A percentile compares a stretch with the other conserved stretches of the same genome.
Evolutionary conservation across 2,329 filamentous ascomycete species (phyloP).

Genomic region (Conoideocrella luteorostrata): DNA sequence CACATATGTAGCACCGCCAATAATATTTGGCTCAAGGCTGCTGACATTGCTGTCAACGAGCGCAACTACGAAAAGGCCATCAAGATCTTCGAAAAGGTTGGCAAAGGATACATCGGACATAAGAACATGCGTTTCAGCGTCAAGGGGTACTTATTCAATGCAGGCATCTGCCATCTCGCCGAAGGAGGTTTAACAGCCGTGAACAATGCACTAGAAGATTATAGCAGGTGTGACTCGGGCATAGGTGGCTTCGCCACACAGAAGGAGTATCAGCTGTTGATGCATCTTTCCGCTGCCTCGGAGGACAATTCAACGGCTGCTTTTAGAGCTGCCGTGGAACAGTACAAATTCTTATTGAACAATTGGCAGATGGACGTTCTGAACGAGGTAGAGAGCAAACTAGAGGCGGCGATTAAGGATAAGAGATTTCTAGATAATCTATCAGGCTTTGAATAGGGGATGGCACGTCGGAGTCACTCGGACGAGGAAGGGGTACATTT

Average conservation of each 20-base stretch:
- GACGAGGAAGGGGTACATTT: background rate
- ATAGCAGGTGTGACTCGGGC: no score
- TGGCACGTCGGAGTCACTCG: background rate
- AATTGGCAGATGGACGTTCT: no score
- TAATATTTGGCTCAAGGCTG: slow-evolving; percentile 88
- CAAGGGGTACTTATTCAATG: slow-evolving; percentile 93
- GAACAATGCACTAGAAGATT: slow-evolving; percentile 74
- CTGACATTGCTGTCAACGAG: slow-evolving; percentile 76
- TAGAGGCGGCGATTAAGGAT: no score
- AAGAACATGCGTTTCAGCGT: slow-evolving; percentile 91
- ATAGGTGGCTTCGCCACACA: slow-evolving; percentile 71
- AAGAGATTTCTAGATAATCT: slow-evolving; percentile 84
- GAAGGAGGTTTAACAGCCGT: slow-evolving; percentile 68
- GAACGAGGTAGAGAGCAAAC: no score
- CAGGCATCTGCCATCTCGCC: slow-evolving; percentile 81
- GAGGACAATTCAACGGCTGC: slow-evolving; percentile 76
- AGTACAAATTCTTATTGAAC: no score
- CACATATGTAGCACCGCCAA: slow-evolving; percentile 63
- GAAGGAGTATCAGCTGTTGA: slow-evolving; percentile 74
- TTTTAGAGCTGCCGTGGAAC: slow-evolving; percentile 80
- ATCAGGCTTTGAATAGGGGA: slow-evolving; percentile 42
- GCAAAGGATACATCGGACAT: slow-evolving; percentile 71
- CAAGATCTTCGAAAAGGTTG: slow-evolving; percentile 77
- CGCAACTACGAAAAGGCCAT: slow-evolving; percentile 81
- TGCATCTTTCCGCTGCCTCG: slow-evolving; percentile 69